A percentile compares a stretch with the other conserved stretches of the same genome.
Conservation (phyloP, 2,329 filamentous ascomycete genomes). For the Thelonectria discophora region DNA sequence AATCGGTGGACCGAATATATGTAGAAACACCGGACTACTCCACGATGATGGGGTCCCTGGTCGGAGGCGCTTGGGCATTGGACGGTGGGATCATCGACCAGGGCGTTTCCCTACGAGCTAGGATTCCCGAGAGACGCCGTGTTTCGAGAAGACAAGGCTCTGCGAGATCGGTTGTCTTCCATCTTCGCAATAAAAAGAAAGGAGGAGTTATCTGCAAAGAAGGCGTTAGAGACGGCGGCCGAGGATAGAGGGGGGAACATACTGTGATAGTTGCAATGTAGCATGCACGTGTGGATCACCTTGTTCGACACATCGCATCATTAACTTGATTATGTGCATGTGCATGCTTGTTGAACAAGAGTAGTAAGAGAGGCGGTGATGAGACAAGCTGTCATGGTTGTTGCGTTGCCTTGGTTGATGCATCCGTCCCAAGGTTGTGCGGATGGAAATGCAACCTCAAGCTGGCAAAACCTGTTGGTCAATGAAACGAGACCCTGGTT, state of each 20-base stretch:
- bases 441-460: slow-evolving; percentile 12
- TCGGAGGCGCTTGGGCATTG: slow-evolving; percentile 27
- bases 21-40: slow-evolving; percentile 36
- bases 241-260: slow-evolving; percentile 4
- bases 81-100: slow-evolving; percentile 19
- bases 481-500: slow-evolving; percentile 11
- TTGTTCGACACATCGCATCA: not conserved
- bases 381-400: slow-evolving; percentile 1
- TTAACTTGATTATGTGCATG: not conserved
- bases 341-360: not conserved
- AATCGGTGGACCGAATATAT: slow-evolving; percentile 36
- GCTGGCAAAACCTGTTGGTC: not conserved
- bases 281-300: not conserved
- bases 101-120: slow-evolving; percentile 4
- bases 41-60: slow-evolving; percentile 21
- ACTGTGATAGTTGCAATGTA: not conserved
- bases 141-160: slow-evolving; percentile 20
- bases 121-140: slow-evolving; percentile 17
- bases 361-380: not conserved
- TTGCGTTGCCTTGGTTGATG: not conserved
- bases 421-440: slow-evolving; percentile 23
- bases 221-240: slow-evolving; percentile 6
- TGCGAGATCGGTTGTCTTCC: no score
- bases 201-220: no score
- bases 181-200: not conserved